phyloP scores from a whole-genome alignment of 306 rosid species.

The Sicyos edulis region DNA sequence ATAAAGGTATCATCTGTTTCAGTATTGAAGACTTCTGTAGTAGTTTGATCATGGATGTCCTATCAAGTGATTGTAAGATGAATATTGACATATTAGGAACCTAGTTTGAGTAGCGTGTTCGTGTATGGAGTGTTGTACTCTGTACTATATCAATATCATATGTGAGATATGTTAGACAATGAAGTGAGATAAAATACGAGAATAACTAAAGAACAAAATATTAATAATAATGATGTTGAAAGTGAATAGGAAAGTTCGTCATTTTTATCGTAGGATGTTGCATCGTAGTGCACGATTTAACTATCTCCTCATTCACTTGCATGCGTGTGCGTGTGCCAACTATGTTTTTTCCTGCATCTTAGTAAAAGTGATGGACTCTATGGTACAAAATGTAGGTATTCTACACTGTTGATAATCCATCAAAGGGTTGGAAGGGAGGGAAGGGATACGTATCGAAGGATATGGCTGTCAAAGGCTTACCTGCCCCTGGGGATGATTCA shows the following conservation, averaged over 20 bases:
- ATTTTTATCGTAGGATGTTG: neutral
- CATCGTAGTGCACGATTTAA: neutral
- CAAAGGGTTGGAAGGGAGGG: constrained; percentile 88
- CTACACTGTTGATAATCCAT: constrained; percentile 79
- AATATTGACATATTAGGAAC: neutral
- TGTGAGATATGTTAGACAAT: neutral
- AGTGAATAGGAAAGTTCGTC: neutral
- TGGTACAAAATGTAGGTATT: constrained; percentile 44
- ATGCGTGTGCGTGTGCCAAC: neutral
- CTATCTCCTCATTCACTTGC: neutral
- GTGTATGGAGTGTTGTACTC: neutral
- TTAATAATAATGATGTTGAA: neutral
- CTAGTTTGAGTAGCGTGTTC: neutral
- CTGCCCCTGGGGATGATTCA: constrained; percentile 64
- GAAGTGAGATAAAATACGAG: neutral
- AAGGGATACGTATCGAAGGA: constrained; percentile 80
- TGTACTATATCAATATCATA: too few species aligned
- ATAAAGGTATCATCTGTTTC: constrained; percentile 50
- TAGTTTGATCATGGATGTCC: constrained; percentile 17
- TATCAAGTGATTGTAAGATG: constrained; percentile 12
- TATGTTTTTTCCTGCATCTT: neutral
- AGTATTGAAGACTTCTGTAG: constrained; percentile 3
- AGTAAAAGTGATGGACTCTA: constrained; percentile 3
- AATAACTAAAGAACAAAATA: neutral
- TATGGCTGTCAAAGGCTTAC: constrained; percentile 80